Base-by-base conservation (phyloP, 1,284 basidiomycete species). In the Tremellales sp. region DNA sequence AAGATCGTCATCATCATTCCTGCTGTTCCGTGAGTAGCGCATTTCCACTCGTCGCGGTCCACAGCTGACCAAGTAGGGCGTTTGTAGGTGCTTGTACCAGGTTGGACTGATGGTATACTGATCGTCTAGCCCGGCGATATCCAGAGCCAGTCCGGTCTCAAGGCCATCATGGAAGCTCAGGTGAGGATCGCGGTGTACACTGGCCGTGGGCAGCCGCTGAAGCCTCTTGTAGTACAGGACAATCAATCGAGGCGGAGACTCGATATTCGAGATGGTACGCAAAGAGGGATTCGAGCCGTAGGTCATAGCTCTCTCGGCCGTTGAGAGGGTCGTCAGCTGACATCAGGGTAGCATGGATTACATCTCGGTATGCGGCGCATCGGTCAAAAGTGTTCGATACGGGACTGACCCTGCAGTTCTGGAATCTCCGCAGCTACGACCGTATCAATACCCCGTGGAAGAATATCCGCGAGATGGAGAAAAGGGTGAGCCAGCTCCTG, bases 401-500 rank as follows among this genome's bases (percentile, higher is more conserved):
- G 5, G 7, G 25, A 31, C 31, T 27, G 86, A 55, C 89, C 85
- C 68, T 86, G 89, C 80, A 85, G 17, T 89, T 94, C 79, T 96
- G 87, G 75, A 89, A 96, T 72, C 78, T 97, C 27, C 81, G 92
- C 36, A 79, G 84, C 2, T 96, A 93, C 69, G 93, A 97, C 68
- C 80, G 92, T 25, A 89, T 97, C 72, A 93, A 93, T 66, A 84
- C 84, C 0, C 89, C 60, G 52, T 70, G 46, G 54, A 78, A 79
- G 0, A 78, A 81, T 62, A 85, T 91, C 65, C 73, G 78, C 45
- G 60, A 81, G 57, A 87, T 88, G 79, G 86, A 93, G 68, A 66
- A 80, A 52, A 76, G 54, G 21, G 72, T 68, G 15, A 49, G 63
- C 49, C 25, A 6, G 7, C 12, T 40, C 13, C 11, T 6, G 6